Evolutionary conservation across 2,329 filamentous ascomycete genomes (phyloP).

Genomic region (Pestalotiopsis sp.): DNA sequence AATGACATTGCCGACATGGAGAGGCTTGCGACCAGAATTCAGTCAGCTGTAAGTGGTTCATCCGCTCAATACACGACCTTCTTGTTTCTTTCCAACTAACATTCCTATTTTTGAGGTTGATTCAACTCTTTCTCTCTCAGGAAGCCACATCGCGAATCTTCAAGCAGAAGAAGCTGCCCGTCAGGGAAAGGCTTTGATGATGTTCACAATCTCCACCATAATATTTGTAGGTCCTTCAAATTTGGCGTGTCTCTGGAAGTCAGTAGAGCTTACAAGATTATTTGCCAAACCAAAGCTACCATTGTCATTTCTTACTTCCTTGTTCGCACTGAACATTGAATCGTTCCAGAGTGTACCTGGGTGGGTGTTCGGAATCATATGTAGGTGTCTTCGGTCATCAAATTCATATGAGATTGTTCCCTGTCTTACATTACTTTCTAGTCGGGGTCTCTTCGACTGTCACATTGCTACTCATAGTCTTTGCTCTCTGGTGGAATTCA

Average conservation of each 20-base stretch:
- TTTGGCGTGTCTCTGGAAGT: no score
- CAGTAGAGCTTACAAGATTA: no score
- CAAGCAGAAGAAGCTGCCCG: not conserved
- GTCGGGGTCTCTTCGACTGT: not conserved
- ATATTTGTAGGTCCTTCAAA: not conserved
- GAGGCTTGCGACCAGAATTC: not conserved
- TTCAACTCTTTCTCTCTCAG: not conserved
- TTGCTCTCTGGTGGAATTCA: no score
- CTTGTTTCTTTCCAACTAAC: not conserved
- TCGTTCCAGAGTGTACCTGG: not conserved
- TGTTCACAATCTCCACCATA: not conserved
- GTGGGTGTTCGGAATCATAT: not conserved
- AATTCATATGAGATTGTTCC: accelerated
- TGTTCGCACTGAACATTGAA: not conserved
- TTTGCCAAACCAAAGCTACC: no score
- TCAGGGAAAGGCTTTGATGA: not conserved
- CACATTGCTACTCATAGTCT: no score
- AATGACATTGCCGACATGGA: not conserved
- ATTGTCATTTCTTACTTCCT: not conserved
- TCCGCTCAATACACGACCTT: not conserved
- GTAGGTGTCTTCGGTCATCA: not conserved
- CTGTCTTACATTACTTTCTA: not conserved
- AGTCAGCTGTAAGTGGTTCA: not conserved
- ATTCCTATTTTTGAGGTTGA: not conserved
- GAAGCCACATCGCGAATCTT: not conserved